Evolutionary conservation across 2,329 filamentous ascomycete species (phyloP).

Genomic region (Domatiomyces globalis): DNA sequence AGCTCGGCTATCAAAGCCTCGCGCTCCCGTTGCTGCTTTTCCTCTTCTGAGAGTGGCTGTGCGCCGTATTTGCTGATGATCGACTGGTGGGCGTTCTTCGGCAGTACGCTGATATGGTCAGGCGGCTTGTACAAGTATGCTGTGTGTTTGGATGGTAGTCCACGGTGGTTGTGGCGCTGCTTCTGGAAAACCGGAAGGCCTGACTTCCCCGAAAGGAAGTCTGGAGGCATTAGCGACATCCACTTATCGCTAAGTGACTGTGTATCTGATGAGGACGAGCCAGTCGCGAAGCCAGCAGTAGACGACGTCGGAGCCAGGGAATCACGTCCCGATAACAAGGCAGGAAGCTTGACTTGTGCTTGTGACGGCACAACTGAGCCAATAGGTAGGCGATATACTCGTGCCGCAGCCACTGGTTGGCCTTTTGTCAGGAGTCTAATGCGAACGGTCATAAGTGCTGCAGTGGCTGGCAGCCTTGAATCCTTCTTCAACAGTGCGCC

Average conservation of each 20-base stretch:
- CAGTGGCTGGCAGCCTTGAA: conserved; percentile 14
- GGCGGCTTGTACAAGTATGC: conserved; percentile 10
- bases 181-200: conserved; percentile 3
- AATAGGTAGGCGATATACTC: conserved; percentile 71
- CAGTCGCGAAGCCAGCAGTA: neutral
- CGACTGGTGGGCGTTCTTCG: conserved; percentile 13
- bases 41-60: conserved; percentile 1
- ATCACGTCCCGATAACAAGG: neutral
- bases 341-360: neutral
- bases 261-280: conserved; percentile 17
- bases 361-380: neutral
- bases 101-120: conserved; percentile 15
- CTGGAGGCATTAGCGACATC: conserved; percentile 43
- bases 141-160: conserved; percentile 4
- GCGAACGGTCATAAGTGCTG: conserved; percentile 44
- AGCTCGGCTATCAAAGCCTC: neutral
- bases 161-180: conserved; percentile 10
- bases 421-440: conserved; percentile 58
- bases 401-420: conserved; percentile 54
- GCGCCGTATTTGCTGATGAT: conserved; percentile 14
- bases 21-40: conserved; percentile 1
- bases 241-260: conserved; percentile 49
- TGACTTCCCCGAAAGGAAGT: neutral
- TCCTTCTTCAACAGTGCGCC: conserved; percentile 21
- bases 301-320: neutral